A percentile compares a stretch with the other conserved stretches of the same genome.
These are phyloP conservation scores for Amaranthus hypochondriacus DNA, from an alignment of 148 eudicot species.

Conservation along the genomic window DNA sequence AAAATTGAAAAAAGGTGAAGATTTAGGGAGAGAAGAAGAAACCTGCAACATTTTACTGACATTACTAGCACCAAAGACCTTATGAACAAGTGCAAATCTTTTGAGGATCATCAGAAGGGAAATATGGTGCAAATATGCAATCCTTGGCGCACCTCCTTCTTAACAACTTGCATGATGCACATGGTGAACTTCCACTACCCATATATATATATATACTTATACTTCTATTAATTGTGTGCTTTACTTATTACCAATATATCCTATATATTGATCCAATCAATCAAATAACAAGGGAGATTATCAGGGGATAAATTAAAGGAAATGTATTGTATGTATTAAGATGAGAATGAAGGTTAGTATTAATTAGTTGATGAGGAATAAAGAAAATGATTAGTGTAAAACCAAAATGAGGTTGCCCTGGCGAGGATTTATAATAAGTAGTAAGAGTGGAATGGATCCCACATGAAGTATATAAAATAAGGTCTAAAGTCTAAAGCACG, in stretches of 20 bases:
- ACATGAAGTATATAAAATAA: conserved; percentile 5
- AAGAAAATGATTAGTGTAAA: conserved; percentile 16
- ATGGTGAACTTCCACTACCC: conserved; percentile 48
- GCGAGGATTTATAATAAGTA: conserved; percentile 4
- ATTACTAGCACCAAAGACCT: conserved; percentile 92
- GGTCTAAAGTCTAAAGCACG: conserved; percentile 4
- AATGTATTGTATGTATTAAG: neutral
- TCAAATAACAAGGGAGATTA: neutral
- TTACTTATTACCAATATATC: no score
- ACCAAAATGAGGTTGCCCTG: conserved; percentile 21
- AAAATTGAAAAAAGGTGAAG: neutral
- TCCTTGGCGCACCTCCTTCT: conserved; percentile 87
- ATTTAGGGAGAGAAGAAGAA: neutral
- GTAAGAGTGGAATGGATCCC: conserved; percentile 19
- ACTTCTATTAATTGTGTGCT: no score
- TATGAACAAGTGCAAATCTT: conserved; percentile 88
- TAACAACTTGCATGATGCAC: conserved; percentile 89
- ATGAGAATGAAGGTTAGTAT: neutral
- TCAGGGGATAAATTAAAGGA: neutral
- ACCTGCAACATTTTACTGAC: conserved; percentile 96
- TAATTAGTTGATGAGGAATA: neutral
- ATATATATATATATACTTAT: conserved; percentile 10
- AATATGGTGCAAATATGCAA: conserved; percentile 85
- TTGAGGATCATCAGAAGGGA: conserved; percentile 83
- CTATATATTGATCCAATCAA: no score